These are phyloP conservation scores for Cyclotella atomus DNA, from an alignment of 108 stramenopile genomes.

Conservation along the genomic window DNA sequence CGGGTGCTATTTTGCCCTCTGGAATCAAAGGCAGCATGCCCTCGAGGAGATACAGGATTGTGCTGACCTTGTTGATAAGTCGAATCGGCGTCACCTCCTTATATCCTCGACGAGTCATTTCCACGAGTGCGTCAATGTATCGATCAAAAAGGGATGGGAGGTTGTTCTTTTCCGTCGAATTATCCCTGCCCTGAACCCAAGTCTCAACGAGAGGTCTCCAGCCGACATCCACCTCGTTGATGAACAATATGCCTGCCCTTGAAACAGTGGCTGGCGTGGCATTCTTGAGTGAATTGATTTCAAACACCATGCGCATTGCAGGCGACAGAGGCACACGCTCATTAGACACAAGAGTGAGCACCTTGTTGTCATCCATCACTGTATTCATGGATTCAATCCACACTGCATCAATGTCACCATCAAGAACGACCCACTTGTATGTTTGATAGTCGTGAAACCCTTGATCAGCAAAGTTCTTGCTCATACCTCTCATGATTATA, in stretches of 20 bases:
- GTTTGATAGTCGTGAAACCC: conserved; percentile 91
- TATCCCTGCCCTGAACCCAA: conserved; percentile 70
- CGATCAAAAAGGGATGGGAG: conserved; percentile 86
- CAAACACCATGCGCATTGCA: conserved; percentile 94
- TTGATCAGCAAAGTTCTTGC: conserved; percentile 90
- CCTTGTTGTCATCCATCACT: conserved; percentile 96
- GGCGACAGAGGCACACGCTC: conserved; percentile 89
- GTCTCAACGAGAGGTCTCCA: conserved; percentile 91
- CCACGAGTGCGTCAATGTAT: conserved; percentile 79
- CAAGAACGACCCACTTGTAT: conserved; percentile 91
- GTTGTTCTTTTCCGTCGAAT: conserved; percentile 60
- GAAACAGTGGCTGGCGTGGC: conserved; percentile 94
- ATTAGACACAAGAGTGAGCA: conserved; percentile 89
- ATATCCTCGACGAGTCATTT: conserved; percentile 77
- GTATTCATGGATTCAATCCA: conserved; percentile 98
- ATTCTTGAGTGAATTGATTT: conserved; percentile 90
- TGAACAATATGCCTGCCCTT: conserved; percentile 90
- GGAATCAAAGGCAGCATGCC: conserved; percentile 63
- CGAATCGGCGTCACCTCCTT: conserved; percentile 81
- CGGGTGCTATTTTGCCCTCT: conserved; percentile 65
- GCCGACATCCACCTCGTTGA: conserved; percentile 89
- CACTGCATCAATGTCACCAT: conserved; percentile 93
- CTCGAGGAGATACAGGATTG: conserved; percentile 80
- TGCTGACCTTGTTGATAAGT: conserved; percentile 83
- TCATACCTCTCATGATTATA: conserved; percentile 93